phyloP scores from a whole-genome alignment of 441 rosid genomes.

The Eugenia klotzschiana region DNA sequence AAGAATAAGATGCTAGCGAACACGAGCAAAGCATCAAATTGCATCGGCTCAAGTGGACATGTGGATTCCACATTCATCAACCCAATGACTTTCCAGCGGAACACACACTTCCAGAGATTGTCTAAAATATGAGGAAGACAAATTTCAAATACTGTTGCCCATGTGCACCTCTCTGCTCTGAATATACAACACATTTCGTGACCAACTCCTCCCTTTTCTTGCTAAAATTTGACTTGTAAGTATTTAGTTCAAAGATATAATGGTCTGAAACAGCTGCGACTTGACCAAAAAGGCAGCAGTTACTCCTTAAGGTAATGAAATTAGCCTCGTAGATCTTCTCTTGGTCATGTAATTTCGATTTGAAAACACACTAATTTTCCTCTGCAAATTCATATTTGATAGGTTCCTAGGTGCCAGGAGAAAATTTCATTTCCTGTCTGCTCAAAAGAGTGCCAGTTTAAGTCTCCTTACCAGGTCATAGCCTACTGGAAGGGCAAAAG shows the following conservation, averaged over 20 bases:
- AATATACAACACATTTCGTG: neutral
- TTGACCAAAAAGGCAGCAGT: neutral
- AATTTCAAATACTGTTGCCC: neutral
- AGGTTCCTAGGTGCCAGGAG: neutral
- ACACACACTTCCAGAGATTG: neutral
- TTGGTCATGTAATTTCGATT: neutral
- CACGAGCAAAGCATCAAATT: neutral
- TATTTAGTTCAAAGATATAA: neutral
- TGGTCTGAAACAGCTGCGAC: neutral
- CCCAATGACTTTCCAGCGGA: neutral
- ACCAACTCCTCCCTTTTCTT: neutral
- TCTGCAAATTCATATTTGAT: neutral
- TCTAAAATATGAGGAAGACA: neutral
- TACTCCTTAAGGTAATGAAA: neutral
- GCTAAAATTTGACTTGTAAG: neutral
- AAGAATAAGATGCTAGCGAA: neutral
- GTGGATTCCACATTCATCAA: neutral
- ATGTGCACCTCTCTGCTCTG: neutral
- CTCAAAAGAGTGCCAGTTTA: neutral
- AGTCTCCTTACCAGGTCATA: constrained; percentile 72
- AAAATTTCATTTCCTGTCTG: neutral
- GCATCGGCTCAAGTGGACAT: neutral
- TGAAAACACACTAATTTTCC: neutral
- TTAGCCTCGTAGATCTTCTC: neutral
- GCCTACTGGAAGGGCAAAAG: constrained; percentile 67